phyloP scores from a whole-genome alignment of 2,329 filamentous ascomycete genomes.

The Pseudogymnoascus destructans region DNA sequence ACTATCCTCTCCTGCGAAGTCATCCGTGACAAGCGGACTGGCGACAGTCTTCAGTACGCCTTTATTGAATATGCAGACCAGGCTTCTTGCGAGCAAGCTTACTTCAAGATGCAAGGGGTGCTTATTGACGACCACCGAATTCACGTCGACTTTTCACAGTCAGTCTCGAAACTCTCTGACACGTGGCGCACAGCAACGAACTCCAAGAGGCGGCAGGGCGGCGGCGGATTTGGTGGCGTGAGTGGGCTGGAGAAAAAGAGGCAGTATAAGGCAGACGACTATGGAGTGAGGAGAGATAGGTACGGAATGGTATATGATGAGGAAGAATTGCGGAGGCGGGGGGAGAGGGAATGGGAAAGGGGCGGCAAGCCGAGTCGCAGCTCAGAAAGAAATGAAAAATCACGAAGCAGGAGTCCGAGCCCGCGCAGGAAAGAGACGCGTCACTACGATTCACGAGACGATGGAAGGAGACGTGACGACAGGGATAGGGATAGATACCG shows the following conservation, averaged over 20 bases:
- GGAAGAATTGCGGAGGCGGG: constrained; percentile 46
- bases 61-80: constrained; percentile 96
- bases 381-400: constrained; percentile 26
- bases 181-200: constrained; percentile 81
- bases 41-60: constrained; percentile 90
- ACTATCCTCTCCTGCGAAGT: constrained; percentile 93
- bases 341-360: constrained; percentile 30
- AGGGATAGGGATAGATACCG: constrained; percentile 18
- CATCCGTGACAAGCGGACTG: constrained; percentile 84
- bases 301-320: constrained; percentile 78
- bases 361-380: constrained; percentile 34
- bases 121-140: constrained; percentile 95
- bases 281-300: constrained; percentile 31
- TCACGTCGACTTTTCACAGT: constrained; percentile 97
- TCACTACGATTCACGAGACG: constrained; percentile 17
- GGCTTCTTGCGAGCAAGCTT: constrained; percentile 83
- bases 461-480: constrained; percentile 13
- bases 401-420: constrained; percentile 26
- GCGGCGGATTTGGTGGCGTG: constrained; percentile 83
- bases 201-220: constrained; percentile 51
- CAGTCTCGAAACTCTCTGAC: constrained; percentile 75
- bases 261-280: constrained; percentile 57
- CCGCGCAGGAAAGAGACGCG: constrained; percentile 14
- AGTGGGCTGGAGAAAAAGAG: constrained; percentile 76
- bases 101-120: constrained; percentile 98